These are phyloP conservation scores for Coix lacrymajobi DNA, from an alignment of 176 grass and related monocot species.

Conservation along the genomic window DNA sequence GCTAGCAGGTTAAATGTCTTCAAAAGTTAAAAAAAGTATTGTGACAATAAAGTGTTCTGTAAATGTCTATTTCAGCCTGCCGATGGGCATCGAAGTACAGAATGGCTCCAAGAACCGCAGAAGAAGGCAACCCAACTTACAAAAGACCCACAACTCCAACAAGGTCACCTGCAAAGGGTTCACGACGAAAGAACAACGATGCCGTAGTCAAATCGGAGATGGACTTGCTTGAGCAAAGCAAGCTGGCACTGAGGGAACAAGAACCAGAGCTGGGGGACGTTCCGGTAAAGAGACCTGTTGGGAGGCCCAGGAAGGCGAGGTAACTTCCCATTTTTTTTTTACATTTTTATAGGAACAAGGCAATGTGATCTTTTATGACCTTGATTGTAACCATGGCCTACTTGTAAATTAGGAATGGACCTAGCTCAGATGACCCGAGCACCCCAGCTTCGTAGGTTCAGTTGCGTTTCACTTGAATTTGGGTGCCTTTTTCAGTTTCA, in stretches of 20 bases:
- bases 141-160: background rate
- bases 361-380: background rate
- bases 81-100: background rate
- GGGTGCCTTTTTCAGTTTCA: background rate
- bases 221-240: slow-evolving; percentile 35
- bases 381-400: background rate
- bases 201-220: slow-evolving; percentile 9
- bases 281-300: slow-evolving; percentile 25
- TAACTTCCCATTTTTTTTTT: background rate
- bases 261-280: background rate
- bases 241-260: background rate
- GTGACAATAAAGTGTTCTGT: background rate
- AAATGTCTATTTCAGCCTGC: slow-evolving; percentile 13
- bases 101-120: slow-evolving; percentile 37
- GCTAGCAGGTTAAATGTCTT: background rate
- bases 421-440: background rate
- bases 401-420: background rate
- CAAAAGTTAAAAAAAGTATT: background rate
- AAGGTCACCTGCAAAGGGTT: slow-evolving; percentile 11
- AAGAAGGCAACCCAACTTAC: slow-evolving; percentile 14
- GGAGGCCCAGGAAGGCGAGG: slow-evolving; percentile 42
- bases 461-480: background rate
- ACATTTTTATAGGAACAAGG: background rate
- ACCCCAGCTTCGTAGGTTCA: background rate
- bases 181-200: slow-evolving; percentile 2